phyloP scores from a whole-genome alignment of 768 basidiomycete species.

The Lenzites betulinus region DNA sequence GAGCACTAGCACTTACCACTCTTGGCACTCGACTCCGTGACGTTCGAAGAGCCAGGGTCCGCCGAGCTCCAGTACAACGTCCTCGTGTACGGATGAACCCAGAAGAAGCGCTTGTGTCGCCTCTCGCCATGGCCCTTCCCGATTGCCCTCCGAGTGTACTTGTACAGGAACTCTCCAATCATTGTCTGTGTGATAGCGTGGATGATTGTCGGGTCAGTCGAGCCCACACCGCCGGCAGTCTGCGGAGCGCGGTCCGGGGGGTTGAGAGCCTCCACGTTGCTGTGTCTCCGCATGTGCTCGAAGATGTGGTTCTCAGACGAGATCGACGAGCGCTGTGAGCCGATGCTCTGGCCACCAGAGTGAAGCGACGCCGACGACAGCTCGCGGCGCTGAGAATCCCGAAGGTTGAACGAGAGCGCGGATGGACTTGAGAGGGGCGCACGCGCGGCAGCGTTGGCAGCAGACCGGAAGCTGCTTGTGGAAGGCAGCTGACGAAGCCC shows the following conservation, averaged over 20 bases:
- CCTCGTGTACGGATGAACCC: conserved; percentile 99
- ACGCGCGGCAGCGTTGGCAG: conserved; percentile 58
- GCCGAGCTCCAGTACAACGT: conserved; percentile 96
- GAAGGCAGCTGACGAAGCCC: conserved; percentile 73
- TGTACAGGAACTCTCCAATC: conserved; percentile 99
- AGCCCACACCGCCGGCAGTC: conserved; percentile 34
- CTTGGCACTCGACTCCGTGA: conserved; percentile 93
- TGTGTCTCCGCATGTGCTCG: conserved; percentile 44
- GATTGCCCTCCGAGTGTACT: conserved; percentile 89
- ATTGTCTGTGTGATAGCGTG: conserved; percentile 99
- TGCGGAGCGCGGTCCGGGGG: conserved; percentile 26
- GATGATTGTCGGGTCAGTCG: conserved; percentile 88
- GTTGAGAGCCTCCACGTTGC: conserved; percentile 10
- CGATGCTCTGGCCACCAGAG: conserved; percentile 62
- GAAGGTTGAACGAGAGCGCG: conserved; percentile 50
- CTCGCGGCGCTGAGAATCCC: conserved; percentile 56
- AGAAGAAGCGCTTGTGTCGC: conserved; percentile 95
- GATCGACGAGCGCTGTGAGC: conserved; percentile 79
- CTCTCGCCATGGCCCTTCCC: conserved; percentile 90
- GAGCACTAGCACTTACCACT: conserved; percentile 68
- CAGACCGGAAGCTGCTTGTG: conserved; percentile 82
- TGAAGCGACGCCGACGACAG: conserved; percentile 70
- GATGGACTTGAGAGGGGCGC: conserved; percentile 47
- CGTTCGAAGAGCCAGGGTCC: conserved; percentile 88
- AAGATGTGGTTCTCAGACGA: conserved; percentile 73